These are phyloP conservation scores for Scedosporium dehoogii DNA, from an alignment of 2,329 filamentous ascomycete genomes.

Conservation along the genomic window DNA sequence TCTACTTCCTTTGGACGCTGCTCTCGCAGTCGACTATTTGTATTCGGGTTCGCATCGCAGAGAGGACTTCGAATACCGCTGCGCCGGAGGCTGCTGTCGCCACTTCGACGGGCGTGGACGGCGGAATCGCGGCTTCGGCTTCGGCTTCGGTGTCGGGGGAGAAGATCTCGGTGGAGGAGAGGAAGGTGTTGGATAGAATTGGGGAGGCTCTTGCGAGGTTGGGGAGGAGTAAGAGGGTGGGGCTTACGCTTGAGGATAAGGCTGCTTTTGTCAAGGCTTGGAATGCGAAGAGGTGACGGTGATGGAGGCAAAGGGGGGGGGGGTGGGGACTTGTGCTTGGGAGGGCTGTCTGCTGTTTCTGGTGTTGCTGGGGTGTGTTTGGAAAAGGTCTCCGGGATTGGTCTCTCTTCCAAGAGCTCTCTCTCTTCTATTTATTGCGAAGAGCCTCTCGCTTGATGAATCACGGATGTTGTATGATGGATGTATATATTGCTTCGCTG, in stretches of 20 bases:
- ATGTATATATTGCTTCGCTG: neutral
- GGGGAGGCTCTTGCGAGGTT: slow-evolving; percentile 80
- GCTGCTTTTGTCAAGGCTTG: slow-evolving; percentile 66
- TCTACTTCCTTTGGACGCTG: slow-evolving; percentile 74
- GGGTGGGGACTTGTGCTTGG: too few relatives aligned
- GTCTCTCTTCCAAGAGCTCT: neutral
- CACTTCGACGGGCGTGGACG: slow-evolving; percentile 16
- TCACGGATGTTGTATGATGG: neutral
- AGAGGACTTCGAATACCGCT: slow-evolving; percentile 50
- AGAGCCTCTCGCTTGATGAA: neutral
- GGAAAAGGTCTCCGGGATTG: neutral
- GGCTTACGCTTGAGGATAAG: slow-evolving; percentile 76
- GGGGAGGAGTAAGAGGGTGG: slow-evolving; percentile 80
- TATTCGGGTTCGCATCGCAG: slow-evolving; percentile 83
- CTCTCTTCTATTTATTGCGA: neutral
- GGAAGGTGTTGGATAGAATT: slow-evolving; percentile 64
- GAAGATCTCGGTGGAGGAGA: slow-evolving; percentile 45
- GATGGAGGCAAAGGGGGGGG: neutral
- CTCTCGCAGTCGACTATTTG: slow-evolving; percentile 78
- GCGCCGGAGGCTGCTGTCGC: slow-evolving; percentile 30
- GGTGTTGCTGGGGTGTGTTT: neutral
- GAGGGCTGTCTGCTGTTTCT: neutral
- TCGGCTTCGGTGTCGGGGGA: slow-evolving; percentile 14
- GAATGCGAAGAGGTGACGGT: slow-evolving; percentile 25
- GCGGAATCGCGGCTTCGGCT: too few relatives aligned